phyloP scores from a whole-genome alignment of 208 protist species.

The Trypanosoma caninum region DNA sequence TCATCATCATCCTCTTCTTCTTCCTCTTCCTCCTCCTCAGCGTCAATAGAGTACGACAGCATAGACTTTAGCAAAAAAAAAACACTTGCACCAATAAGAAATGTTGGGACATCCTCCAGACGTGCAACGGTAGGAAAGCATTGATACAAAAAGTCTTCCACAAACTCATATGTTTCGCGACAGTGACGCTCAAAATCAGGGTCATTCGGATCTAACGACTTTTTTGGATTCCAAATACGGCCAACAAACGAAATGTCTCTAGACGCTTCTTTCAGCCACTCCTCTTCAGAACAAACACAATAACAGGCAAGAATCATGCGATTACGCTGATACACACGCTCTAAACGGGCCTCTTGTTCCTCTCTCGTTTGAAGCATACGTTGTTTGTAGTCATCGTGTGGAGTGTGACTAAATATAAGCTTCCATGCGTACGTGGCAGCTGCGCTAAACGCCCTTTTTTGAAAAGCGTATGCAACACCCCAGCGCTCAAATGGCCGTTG shows the following conservation, averaged over 20 bases:
- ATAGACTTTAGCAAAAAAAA: conserved; percentile 77
- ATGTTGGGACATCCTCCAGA: conserved; percentile 68
- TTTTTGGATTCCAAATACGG: conserved; percentile 74
- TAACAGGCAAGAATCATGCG: conserved; percentile 89
- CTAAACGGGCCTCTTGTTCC: conserved; percentile 57
- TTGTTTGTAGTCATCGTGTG: conserved; percentile 89
- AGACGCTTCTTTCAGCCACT: conserved; percentile 85
- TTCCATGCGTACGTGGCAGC: conserved; percentile 89
- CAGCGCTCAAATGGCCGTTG: conserved; percentile 79
- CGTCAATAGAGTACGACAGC: conserved; percentile 28
- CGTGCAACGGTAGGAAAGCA: conserved; percentile 78
- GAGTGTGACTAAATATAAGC: conserved; percentile 89
- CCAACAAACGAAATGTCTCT: conserved; percentile 79
- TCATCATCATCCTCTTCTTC: neutral
- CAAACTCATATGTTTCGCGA: conserved; percentile 82
- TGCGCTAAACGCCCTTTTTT: conserved; percentile 59
- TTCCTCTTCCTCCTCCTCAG: neutral
- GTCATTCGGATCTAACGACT: conserved; percentile 69
- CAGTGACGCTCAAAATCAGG: conserved; percentile 69
- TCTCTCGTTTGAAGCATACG: conserved; percentile 57
- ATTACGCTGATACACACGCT: conserved; percentile 85
- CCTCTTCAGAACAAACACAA: conserved; percentile 63
- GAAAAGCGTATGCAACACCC: conserved; percentile 57
- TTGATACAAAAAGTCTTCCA: conserved; percentile 87
- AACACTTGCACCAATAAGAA: conserved; percentile 68